Conservation (phyloP, 2,329 filamentous ascomycete species). For the Tolypocladium tropicale region DNA sequence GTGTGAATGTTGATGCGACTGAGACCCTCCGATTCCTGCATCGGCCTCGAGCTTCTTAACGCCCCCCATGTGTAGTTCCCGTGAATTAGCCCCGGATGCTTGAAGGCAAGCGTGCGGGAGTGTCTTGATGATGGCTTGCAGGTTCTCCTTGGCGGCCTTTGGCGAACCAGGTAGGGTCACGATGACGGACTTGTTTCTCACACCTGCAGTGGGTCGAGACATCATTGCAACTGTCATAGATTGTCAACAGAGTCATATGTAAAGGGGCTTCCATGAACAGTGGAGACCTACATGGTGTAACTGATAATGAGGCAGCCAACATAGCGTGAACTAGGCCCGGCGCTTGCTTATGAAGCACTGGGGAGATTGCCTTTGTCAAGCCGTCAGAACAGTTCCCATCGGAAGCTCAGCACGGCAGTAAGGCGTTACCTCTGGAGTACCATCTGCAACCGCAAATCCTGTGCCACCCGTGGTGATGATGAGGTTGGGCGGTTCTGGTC, state of each 20-base stretch:
- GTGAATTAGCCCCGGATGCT: conserved; percentile 72
- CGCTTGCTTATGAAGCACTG: conserved; percentile 74
- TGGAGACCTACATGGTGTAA: conserved; percentile 72
- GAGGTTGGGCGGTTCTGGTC: conserved; percentile 54
- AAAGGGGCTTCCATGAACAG: neutral
- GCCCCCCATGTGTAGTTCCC: conserved; percentile 69
- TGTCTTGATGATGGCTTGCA: conserved; percentile 80
- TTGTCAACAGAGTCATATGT: neutral
- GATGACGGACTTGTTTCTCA: conserved; percentile 71
- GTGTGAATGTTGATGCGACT: conserved; percentile 24
- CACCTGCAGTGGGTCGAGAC: conserved; percentile 85
- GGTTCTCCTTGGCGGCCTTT: conserved; percentile 89
- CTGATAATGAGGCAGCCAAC: conserved; percentile 70
- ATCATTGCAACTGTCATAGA: conserved; percentile 72
- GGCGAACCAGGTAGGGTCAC: conserved; percentile 89
- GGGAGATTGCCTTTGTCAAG: conserved; percentile 54
- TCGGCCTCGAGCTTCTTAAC: conserved; percentile 76
- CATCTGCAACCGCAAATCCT: conserved; percentile 76
- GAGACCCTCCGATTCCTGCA: conserved; percentile 47
- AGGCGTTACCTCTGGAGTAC: conserved; percentile 69
- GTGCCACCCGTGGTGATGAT: conserved; percentile 88
- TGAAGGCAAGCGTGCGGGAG: conserved; percentile 92
- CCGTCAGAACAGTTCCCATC: neutral
- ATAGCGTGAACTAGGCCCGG: conserved; percentile 92
- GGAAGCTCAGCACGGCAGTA: too few species aligned